Conservation (phyloP, 176 grass and related monocot genomes). For the Oryza meridionalis region DNA sequence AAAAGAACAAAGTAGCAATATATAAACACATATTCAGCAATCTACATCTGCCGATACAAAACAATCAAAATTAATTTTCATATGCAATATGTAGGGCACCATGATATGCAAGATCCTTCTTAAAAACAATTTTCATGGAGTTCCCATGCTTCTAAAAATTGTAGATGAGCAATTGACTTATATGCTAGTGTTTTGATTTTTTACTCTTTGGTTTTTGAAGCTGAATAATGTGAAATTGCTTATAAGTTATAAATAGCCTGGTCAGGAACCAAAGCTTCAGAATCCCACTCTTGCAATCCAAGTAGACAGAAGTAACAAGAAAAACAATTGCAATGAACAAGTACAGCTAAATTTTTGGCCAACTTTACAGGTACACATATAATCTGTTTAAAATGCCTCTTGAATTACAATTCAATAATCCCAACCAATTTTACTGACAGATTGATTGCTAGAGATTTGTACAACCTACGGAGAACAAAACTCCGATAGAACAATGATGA, state of each 20-base stretch:
- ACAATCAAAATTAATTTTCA: background rate
- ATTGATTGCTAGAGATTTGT: constrained; percentile 39
- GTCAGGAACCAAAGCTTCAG: background rate
- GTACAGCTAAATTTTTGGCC: background rate
- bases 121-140: background rate
- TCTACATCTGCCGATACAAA: background rate
- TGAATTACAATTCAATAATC: constrained; percentile 40
- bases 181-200: background rate
- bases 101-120: background rate
- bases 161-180: background rate
- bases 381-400: constrained; percentile 1
- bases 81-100: background rate
- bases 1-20: background rate
- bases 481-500: constrained; percentile 36
- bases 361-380: constrained; percentile 34
- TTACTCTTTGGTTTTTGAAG: background rate
- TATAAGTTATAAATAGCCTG: background rate
- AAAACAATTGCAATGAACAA: constrained; percentile 9
- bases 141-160: background rate
- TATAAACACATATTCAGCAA: background rate
- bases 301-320: background rate
- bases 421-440: constrained; percentile 37
- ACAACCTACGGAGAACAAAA: constrained; percentile 35
- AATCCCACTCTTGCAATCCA: background rate
- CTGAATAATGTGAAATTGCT: constrained; percentile 14